Conservation (phyloP, 768 basidiomycete genomes). For the Omphalotus guepiniiformis region DNA sequence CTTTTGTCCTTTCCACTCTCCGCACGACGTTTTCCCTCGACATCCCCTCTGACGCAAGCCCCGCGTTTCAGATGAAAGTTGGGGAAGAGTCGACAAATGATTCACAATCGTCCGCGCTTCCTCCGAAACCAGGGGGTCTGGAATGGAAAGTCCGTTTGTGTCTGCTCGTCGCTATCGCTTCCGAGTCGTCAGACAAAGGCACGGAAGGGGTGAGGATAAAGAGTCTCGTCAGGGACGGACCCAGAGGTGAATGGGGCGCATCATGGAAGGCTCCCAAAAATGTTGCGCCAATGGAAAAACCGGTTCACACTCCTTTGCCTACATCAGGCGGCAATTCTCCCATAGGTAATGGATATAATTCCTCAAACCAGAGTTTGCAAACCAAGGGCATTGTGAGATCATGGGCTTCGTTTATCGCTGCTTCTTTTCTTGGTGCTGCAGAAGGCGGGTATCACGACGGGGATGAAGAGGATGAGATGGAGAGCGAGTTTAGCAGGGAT, state of each 20-base stretch:
- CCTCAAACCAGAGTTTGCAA: too few species aligned
- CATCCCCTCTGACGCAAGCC: slow-evolving; percentile 89
- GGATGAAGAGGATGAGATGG: slow-evolving; percentile 45
- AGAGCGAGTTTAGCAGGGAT: slow-evolving; percentile 21
- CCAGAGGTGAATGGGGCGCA: slow-evolving; percentile 67
- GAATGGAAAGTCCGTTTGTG: slow-evolving; percentile 88
- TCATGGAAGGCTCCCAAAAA: slow-evolving; percentile 54
- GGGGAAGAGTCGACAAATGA: slow-evolving; percentile 22
- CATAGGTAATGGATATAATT: too few species aligned
- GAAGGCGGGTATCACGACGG: slow-evolving; percentile 54
- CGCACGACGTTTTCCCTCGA: slow-evolving; percentile 87
- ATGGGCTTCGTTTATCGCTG: slow-evolving; percentile 37
- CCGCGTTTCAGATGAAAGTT: slow-evolving; percentile 71
- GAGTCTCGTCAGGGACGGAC: slow-evolving; percentile 52
- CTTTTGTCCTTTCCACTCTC: slow-evolving; percentile 65
- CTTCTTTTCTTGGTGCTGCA: slow-evolving; percentile 33
- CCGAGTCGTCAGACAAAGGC: slow-evolving; percentile 38
- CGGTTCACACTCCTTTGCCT: slow-evolving; percentile 10
- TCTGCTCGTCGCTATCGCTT: slow-evolving; percentile 74
- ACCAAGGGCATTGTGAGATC: slow-evolving; percentile 16
- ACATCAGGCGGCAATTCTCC: too few species aligned
- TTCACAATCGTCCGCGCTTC: neutral
- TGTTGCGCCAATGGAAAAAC: slow-evolving; percentile 61
- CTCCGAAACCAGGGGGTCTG: slow-evolving; percentile 54
- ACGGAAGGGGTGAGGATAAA: slow-evolving; percentile 51